Evolutionary conservation across 768 basidiomycete species (phyloP), one percentile per base, ranked within the genome.

Genomic region (Cubamyces lactineus): DNA sequence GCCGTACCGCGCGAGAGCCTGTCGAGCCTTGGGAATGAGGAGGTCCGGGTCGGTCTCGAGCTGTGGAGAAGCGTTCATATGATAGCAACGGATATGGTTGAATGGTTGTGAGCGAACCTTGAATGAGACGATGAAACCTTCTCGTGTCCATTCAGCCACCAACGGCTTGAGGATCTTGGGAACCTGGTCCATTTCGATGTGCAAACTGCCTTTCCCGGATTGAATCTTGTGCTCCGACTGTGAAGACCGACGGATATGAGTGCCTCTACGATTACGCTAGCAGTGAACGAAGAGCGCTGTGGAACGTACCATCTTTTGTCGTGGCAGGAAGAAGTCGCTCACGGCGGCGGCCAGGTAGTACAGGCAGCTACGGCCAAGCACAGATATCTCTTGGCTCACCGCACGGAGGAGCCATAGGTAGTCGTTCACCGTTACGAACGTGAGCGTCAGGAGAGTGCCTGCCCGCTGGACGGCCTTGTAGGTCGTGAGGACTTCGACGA

Each of bases 211-310:
- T 71, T 96, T 95, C 28, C 93, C 92, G 0, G 95, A 97, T 71
- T 98, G 96, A 40, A 99, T 98, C 78, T 99, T 99, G 77, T 99
- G 97, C 76, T 94, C 94, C 1, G 94, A 90, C 96, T 97, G 69
- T 0, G 11, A 30, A 42, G n/a, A 34, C 9, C 34, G 9, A 11
- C 34, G 34, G 34, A 34, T 34, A 34, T 34, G 34, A 34, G 34
- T 34, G 34, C 34, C 1, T 11, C 34, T 34, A 9, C 34, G 34
- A 34, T 7, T 1, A 11, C 34, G 9, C 4, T 11, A 34, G 34
- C 9, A 9, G 5, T 9, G 9, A 9, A 34, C 1, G 34, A 34
- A 6, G 5, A 34, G 34, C 11, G 34, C 11, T 34, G 34, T 9
- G 1, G 9, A 34, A 34, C 88, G 63, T 62, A 93, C 96, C 88